Percentiles rank a stretch among this genome's conserved stretches.
These are phyloP conservation scores for Fraxinus greggii DNA, from an alignment of 305 asterid species.

Conservation along the genomic window DNA sequence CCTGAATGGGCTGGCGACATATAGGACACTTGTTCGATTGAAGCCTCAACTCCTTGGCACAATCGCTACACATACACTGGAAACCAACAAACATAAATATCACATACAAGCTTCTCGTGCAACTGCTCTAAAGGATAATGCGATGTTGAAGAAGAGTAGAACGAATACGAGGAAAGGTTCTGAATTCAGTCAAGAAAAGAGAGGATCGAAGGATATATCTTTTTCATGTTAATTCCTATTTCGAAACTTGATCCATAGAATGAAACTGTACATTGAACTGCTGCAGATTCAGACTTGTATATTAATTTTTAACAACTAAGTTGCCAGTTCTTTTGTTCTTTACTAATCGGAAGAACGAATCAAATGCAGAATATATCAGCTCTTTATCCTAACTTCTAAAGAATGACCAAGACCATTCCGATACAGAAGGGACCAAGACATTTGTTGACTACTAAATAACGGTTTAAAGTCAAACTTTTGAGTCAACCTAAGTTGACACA, in stretches of 20 bases:
- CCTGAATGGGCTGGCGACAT: constrained; percentile 82
- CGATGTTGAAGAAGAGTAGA: neutral
- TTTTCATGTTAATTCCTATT: neutral
- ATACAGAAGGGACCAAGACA: neutral
- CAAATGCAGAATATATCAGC: neutral
- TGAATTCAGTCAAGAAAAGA: neutral
- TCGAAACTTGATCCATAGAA: neutral
- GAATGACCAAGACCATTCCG: neutral
- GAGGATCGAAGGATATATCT: neutral
- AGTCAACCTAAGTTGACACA: neutral
- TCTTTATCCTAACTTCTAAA: neutral
- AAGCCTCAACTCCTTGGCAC: constrained; percentile 80
- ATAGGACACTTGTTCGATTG: constrained; percentile 84
- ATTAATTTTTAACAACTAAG: neutral
- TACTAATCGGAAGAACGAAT: neutral
- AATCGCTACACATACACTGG: constrained; percentile 81
- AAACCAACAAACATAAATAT: constrained; percentile 20
- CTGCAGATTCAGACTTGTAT: neutral
- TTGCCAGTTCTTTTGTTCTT: neutral
- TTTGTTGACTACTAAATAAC: neutral
- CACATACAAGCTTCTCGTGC: neutral
- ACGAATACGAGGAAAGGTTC: neutral
- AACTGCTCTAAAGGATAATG: neutral
- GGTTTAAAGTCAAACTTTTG: neutral
- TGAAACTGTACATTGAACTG: neutral